Conservation (phyloP, 2,329 filamentous ascomycete genomes). For the Colletotrichum trifolii region DNA sequence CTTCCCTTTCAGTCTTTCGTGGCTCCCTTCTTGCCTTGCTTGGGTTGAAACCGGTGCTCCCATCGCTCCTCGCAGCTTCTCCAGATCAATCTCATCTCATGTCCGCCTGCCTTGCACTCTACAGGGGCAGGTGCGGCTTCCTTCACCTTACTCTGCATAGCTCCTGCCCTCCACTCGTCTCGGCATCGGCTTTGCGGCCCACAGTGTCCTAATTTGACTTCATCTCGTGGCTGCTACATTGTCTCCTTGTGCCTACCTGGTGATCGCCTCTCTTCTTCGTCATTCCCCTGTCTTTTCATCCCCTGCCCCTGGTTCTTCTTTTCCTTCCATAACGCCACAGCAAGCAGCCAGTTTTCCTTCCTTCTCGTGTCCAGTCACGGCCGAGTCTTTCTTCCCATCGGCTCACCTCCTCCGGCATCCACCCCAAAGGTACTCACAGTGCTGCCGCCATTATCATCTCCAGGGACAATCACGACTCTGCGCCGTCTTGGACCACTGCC, state of each 20-base stretch:
- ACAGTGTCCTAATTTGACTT: conserved; percentile 32
- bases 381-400: too few species aligned
- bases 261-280: neutral
- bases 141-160: neutral
- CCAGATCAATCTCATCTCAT: neutral
- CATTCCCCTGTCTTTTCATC: neutral
- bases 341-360: neutral
- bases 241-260: neutral
- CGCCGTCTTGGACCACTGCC: too few species aligned
- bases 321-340: neutral
- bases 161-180: neutral
- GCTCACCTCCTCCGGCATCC: neutral
- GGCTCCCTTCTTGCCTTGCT: too few species aligned
- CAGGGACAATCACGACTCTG: neutral
- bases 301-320: neutral
- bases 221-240: conserved; percentile 19
- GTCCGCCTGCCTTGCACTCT: too few species aligned
- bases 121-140: too few species aligned
- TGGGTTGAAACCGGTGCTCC: too few species aligned
- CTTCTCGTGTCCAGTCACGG: conserved; percentile 1
- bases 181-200: neutral
- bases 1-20: too few species aligned
- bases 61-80: neutral
- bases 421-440: neutral
- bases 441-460: neutral